phyloP scores from a whole-genome alignment of 805 yeast species.

The Wilhelminamyces savonicus region DNA sequence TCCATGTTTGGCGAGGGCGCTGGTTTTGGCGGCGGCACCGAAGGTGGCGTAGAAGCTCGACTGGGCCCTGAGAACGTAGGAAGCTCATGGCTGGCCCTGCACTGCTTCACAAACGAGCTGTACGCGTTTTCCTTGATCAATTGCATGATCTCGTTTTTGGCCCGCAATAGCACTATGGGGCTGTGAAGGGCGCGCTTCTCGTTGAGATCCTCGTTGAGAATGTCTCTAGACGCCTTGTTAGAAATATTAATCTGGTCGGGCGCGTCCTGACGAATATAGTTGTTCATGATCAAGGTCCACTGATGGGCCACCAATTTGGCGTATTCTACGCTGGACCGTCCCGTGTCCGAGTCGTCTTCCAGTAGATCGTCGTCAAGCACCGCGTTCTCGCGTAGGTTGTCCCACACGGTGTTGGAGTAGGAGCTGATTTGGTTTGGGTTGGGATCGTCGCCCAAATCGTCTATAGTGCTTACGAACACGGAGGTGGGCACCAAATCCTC shows the following conservation, averaged over 20 bases:
- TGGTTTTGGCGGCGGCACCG: too few relatives aligned
- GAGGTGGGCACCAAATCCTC: constrained; percentile 17
- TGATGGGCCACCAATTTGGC: constrained; percentile 13
- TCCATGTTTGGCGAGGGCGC: too few relatives aligned
- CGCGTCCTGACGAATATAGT: constrained; percentile 37
- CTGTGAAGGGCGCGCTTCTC: constrained; percentile 18
- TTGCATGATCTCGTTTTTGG: constrained; percentile 26
- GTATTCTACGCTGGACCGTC: constrained; percentile 1
- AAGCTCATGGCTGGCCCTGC: too few relatives aligned
- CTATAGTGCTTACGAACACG: constrained; percentile 19
- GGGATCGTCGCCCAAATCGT: constrained; percentile 11
- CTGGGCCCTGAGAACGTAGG: too few relatives aligned
- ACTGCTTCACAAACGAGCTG: constrained; percentile 7
- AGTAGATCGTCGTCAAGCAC: constrained; percentile 7
- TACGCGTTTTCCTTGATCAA: constrained; percentile 31
- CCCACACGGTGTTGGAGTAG: constrained; percentile 15
- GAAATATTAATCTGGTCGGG: constrained; percentile 47
- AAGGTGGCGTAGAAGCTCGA: too few relatives aligned
- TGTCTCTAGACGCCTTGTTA: constrained; percentile 22
- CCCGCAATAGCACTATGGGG: constrained; percentile 20
- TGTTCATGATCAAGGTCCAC: constrained; percentile 32
- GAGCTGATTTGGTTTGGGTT: not conserved
- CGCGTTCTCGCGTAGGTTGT: constrained; percentile 5
- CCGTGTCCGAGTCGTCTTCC: constrained; percentile 1
- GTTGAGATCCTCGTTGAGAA: constrained; percentile 10